phyloP scores from a whole-genome alignment of 441 rosid species.

The Biscutella auriculata region DNA sequence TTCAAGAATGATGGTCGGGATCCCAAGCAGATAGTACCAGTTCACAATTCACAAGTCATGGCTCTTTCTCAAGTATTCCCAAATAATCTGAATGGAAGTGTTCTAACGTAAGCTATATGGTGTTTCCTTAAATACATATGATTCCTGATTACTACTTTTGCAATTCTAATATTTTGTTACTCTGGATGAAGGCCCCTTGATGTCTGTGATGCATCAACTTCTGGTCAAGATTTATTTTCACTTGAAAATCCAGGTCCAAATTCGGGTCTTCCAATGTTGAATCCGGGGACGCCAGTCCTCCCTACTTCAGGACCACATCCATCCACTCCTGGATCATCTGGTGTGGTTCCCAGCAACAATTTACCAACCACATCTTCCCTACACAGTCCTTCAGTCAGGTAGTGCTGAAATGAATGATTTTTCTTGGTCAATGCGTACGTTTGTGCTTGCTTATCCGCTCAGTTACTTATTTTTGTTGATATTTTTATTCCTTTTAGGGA shows the following conservation, averaged over 20 bases:
- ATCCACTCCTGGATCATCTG: slow-evolving; percentile 55
- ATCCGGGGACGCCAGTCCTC: slow-evolving; percentile 62
- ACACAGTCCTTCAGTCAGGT: slow-evolving; percentile 65
- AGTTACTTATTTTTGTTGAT: slow-evolving; percentile 12
- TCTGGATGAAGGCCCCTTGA: slow-evolving; percentile 88
- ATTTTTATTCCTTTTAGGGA: slow-evolving; percentile 42
- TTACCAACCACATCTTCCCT: slow-evolving; percentile 51
- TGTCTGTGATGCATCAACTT: slow-evolving; percentile 60
- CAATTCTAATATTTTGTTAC: slow-evolving; percentile 16
- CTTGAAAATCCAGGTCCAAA: slow-evolving; percentile 44
- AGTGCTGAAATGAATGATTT: slow-evolving; percentile 19
- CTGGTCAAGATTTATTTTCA: slow-evolving; percentile 57
- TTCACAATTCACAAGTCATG: slow-evolving; percentile 74
- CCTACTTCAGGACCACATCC: slow-evolving; percentile 56
- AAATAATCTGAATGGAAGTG: slow-evolving; percentile 64
- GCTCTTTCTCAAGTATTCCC: slow-evolving; percentile 87
- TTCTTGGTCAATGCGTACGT: slow-evolving; percentile 8
- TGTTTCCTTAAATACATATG: slow-evolving; percentile 11
- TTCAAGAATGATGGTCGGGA: slow-evolving; percentile 73
- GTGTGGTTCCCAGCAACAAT: slow-evolving; percentile 46
- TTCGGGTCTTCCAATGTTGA: slow-evolving; percentile 29
- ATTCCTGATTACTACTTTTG: slow-evolving; percentile 7
- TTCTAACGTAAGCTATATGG: slow-evolving; percentile 55
- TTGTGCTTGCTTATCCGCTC: slow-evolving; percentile 5
- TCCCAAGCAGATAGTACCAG: slow-evolving; percentile 46